Evolutionary conservation across 768 basidiomycete species (phyloP), one percentile per base, ranked within the genome.

Genomic region (Termitomyces sp.): DNA sequence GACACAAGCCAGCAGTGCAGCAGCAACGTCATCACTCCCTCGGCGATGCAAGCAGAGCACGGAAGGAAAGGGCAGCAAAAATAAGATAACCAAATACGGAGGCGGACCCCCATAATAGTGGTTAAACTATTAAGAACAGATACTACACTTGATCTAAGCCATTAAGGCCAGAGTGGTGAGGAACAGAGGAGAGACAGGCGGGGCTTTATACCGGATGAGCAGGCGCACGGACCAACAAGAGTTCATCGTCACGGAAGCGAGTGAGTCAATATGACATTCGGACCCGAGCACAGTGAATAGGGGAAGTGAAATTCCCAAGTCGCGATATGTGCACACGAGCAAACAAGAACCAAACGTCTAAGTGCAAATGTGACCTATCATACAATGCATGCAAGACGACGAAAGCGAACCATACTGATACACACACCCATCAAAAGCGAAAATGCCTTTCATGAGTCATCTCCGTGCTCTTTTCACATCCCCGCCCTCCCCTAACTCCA

Each of bases 391-490:
- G 32, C 59, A 49, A 42, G 18, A 60, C 38, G 24, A 55, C 38
- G 55, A 61, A 56, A 61, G 50, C 55, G 51, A 61, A 24, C 32
- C 20, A 52, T 57, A 57, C 38, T 44, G 39, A 57, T 61, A 57
- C 35, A 61, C 46, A 56, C 15, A 44, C 55, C n/a, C 55, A 46
- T 15, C n/a, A 39, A 9, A 24, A 35, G 33, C n/a, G n/a, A 12
- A 36, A 42, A 16, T 54, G 46, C 24, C 48, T n/a, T 35, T 61
- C 35, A n/a, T n/a, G n/a, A n/a, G n/a, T n/a, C n/a, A 67, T 36
- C 63, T 63, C 28, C 66, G 53, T 52, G 76, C 22, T 46, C 84
- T 74, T 69, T 87, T 87, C 48, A 76, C 68, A 58, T 81, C 79
- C 22, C 76, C 78, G 49, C 75, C 69, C 16, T 76, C 75, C 11